Percentiles rank a stretch among this genome's conserved stretches.
phyloP scores from a whole-genome alignment of 1,284 basidiomycete genomes.

The Heterobasidion irregulare region DNA sequence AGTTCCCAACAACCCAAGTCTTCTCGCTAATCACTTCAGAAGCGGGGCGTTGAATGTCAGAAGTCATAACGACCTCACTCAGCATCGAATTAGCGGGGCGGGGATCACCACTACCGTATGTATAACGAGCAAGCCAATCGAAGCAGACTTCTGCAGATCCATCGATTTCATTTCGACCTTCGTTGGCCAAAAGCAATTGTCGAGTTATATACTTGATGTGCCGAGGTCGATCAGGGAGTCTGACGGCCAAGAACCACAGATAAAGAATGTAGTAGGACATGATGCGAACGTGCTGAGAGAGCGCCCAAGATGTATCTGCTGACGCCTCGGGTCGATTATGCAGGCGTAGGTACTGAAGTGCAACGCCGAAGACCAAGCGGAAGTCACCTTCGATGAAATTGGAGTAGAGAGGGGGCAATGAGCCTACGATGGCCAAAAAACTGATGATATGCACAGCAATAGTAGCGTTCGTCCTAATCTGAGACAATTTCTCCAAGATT shows the following conservation, averaged over 20 bases:
- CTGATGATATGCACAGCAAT: conserved; percentile 96
- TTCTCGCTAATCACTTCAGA: conserved; percentile 48
- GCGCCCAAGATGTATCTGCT: conserved; percentile 70
- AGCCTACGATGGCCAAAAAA: conserved; percentile 85
- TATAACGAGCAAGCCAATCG: conserved; percentile 95
- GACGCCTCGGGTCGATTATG: conserved; percentile 69
- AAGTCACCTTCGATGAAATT: conserved; percentile 94
- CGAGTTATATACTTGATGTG: conserved; percentile 86
- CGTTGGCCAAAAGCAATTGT: conserved; percentile 85
- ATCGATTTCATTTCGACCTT: conserved; percentile 69
- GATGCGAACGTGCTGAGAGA: conserved; percentile 93
- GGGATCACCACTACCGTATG: conserved; percentile 91
- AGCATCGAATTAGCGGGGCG: conserved; percentile 80
- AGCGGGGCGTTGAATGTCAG: conserved; percentile 21
- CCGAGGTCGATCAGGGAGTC: conserved; percentile 75
- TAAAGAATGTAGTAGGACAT: conserved; percentile 93
- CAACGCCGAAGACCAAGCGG: conserved; percentile 92
- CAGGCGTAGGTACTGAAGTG: conserved; percentile 90
- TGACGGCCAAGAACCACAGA: conserved; percentile 90
- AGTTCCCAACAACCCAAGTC: conserved; percentile 85
- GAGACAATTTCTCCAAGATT: conserved; percentile 85
- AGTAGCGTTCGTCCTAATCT: conserved; percentile 91
- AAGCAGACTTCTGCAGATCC: conserved; percentile 95
- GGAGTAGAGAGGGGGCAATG: conserved; percentile 71
- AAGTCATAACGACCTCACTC: conserved; percentile 63